A percentile compares a stretch with the other conserved stretches of the same genome.
phyloP scores from a whole-genome alignment of 23 red algal species.

The Agarophyton chilense region DNA sequence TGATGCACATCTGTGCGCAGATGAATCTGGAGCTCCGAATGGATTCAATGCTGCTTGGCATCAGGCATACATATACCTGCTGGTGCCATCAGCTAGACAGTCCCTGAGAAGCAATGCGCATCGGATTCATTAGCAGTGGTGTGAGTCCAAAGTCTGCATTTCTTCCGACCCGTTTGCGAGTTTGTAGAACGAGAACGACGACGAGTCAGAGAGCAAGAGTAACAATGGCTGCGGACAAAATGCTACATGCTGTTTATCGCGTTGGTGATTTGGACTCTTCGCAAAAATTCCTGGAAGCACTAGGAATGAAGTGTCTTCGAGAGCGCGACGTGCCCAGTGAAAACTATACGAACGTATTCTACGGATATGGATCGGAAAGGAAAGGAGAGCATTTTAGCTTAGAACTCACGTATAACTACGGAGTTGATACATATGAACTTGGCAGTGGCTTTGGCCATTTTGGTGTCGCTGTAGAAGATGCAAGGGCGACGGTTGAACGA shows the following conservation, averaged over 20 bases:
- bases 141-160: neutral
- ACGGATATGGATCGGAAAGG: constrained; percentile 70
- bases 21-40: too few species aligned
- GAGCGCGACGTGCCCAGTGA: constrained; percentile 65
- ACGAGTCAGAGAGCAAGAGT: neutral
- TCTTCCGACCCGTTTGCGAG: neutral
- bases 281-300: constrained; percentile 43
- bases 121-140: neutral
- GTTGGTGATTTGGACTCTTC: constrained; percentile 69
- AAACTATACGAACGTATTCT: constrained; percentile 75
- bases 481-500: constrained; percentile 25
- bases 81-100: neutral
- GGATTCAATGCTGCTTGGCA: too few species aligned
- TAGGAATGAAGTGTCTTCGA: constrained; percentile 78
- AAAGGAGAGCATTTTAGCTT: constrained; percentile 75
- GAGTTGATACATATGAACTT: constrained; percentile 69
- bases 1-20: too few species aligned
- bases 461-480: constrained; percentile 57
- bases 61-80: too few species aligned
- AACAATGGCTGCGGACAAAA: constrained; percentile 56
- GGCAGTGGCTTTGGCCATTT: constrained; percentile 74
- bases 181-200: neutral
- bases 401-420: constrained; percentile 79
- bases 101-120: neutral
- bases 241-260: constrained; percentile 86